Percentiles rank a stretch among this genome's conserved stretches.
phyloP scores from a whole-genome alignment of 192 early-diverging fungal genomes.

The Thoreauomyces humboldtii region DNA sequence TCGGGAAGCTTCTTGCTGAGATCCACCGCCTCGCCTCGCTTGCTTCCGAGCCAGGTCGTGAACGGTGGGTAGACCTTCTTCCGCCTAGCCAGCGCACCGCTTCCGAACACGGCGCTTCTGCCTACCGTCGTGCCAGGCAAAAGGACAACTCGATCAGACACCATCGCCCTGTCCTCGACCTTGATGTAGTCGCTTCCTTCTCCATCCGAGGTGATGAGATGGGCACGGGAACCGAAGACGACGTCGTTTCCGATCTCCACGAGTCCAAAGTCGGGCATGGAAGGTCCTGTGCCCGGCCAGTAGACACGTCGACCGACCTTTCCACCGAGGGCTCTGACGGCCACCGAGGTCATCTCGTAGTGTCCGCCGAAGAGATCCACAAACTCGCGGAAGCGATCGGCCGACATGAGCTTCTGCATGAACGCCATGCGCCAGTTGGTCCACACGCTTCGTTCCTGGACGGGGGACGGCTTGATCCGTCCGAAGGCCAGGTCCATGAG shows the following conservation, averaged over 20 bases:
- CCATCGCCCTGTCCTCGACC: conserved; percentile 41
- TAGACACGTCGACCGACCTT: conserved; percentile 45
- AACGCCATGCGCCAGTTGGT: background rate
- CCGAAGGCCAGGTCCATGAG: conserved; percentile 19
- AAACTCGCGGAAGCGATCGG: conserved; percentile 34
- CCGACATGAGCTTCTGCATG: conserved; percentile 19
- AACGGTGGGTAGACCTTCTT: conserved; percentile 27
- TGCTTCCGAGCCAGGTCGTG: conserved; percentile 39
- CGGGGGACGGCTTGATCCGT: background rate
- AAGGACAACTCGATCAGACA: conserved; percentile 29
- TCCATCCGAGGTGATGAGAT: conserved; percentile 38
- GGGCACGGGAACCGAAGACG: conserved; percentile 45
- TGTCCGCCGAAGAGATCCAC: conserved; percentile 40
- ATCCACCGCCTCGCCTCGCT: conserved; percentile 32
- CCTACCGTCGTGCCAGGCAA: conserved; percentile 42
- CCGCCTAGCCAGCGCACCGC: conserved; percentile 35
- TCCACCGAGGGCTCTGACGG: conserved; percentile 43
- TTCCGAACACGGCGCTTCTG: conserved; percentile 39
- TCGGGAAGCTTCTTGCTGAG: too few species aligned
- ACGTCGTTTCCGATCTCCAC: conserved; percentile 45
- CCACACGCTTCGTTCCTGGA: background rate
- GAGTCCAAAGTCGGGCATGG: conserved; percentile 41
- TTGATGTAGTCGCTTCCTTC: conserved; percentile 26
- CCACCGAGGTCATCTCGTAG: conserved; percentile 38
- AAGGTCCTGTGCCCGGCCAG: conserved; percentile 45